These are phyloP conservation scores for Suhomyces sp. DNA, from an alignment of 805 yeast genomes.

Conservation along the genomic window DNA sequence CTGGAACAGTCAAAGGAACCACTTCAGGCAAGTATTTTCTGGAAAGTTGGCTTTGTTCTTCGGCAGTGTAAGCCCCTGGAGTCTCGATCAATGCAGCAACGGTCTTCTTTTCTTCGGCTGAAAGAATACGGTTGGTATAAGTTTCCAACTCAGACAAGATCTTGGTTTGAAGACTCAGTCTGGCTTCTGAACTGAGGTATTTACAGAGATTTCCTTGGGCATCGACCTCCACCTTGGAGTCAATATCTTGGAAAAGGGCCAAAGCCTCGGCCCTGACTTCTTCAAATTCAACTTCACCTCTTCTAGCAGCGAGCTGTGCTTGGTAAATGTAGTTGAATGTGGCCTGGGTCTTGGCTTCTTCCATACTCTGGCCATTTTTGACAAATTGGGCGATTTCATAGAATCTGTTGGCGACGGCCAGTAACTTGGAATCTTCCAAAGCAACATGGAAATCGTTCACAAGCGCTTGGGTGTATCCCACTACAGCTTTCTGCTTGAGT, in stretches of 20 bases:
- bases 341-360: slow-evolving; percentile 59
- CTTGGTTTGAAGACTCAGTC: slow-evolving; percentile 18
- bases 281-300: slow-evolving; percentile 32
- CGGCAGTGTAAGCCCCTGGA: slow-evolving; percentile 37
- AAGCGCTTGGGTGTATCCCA: slow-evolving; percentile 15
- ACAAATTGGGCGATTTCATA: slow-evolving; percentile 44
- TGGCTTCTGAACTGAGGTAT: slow-evolving; percentile 32
- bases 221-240: slow-evolving; percentile 48
- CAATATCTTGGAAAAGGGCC: slow-evolving; percentile 38
- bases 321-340: slow-evolving; percentile 50
- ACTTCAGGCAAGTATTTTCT: slow-evolving; percentile 54
- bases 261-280: slow-evolving; percentile 28
- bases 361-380: slow-evolving; percentile 53
- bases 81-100: slow-evolving; percentile 44
- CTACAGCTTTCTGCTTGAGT: slow-evolving; percentile 28
- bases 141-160: slow-evolving; percentile 18
- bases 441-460: slow-evolving; percentile 25
- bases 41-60: slow-evolving; percentile 39
- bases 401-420: slow-evolving; percentile 51
- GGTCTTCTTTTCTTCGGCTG: slow-evolving; percentile 36
- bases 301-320: slow-evolving; percentile 36
- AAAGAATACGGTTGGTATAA: slow-evolving; percentile 23
- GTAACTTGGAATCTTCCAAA: slow-evolving; percentile 22
- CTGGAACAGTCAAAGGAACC: slow-evolving; percentile 47
- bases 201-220: slow-evolving; percentile 38